Conservation (phyloP, 345 rosid genomes). For the Jatropha curcas region DNA sequence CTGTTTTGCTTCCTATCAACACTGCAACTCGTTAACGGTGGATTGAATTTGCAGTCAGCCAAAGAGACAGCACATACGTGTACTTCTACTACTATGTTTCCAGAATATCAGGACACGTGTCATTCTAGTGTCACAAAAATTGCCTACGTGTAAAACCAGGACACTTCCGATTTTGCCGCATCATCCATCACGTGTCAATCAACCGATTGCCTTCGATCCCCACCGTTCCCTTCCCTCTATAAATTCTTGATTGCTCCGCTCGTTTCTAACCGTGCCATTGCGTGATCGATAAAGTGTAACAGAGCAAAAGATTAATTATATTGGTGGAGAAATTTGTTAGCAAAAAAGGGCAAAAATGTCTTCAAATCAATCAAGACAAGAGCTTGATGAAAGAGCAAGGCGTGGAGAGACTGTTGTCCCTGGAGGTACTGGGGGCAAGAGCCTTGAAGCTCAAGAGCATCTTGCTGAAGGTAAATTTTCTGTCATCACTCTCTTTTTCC, state of each 20-base stretch:
- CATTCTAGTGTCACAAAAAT: neutral
- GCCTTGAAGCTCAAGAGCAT: conserved; percentile 87
- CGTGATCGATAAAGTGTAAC: neutral
- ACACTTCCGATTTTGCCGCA: neutral
- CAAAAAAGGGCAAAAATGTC: conserved; percentile 32
- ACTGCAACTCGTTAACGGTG: no score
- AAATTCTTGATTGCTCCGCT: neutral
- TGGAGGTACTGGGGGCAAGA: conserved; percentile 87
- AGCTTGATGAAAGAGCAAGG: conserved; percentile 68
- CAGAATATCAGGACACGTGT: neutral
- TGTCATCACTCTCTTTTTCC: no score
- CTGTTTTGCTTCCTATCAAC: no score
- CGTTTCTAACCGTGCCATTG: neutral
- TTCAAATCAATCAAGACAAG: conserved; percentile 37
- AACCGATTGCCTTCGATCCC: neutral
- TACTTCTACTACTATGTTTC: neutral
- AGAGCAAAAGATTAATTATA: neutral
- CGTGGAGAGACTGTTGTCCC: conserved; percentile 77
- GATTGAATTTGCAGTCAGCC: no score
- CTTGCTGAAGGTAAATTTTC: conserved; percentile 63
- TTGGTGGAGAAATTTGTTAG: neutral
- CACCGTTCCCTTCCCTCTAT: neutral
- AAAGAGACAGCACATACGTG: neutral
- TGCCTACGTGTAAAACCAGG: neutral
- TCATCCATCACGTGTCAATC: conserved; percentile 5